Percentiles rank a stretch among this genome's conserved stretches.
phyloP scores from a whole-genome alignment of 768 basidiomycete species.

The Suillus plorans region DNA sequence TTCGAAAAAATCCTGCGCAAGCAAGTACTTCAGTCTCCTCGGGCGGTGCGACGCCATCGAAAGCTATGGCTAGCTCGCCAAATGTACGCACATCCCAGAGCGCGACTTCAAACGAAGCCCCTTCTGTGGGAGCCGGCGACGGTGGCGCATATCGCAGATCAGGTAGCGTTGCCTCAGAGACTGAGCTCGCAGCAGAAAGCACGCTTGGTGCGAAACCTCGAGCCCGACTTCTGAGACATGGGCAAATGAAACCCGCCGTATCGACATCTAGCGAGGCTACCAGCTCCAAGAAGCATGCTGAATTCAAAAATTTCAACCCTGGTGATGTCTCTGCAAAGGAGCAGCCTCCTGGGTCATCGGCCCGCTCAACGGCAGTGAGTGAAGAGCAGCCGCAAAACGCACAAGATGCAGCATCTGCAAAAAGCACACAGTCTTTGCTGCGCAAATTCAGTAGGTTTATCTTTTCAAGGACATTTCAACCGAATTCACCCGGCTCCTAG shows the following conservation, averaged over 20 bases:
- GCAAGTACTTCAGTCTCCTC: too few relatives aligned
- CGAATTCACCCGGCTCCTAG: not conserved
- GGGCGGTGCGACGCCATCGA: too few relatives aligned
- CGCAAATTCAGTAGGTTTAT: not conserved
- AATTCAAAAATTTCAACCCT: conserved; percentile 3
- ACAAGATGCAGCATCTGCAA: not conserved
- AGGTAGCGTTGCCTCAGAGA: not conserved
- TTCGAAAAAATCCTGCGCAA: not conserved
- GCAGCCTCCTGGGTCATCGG: not conserved
- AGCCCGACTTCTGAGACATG: not conserved
- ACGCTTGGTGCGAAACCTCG: not conserved
- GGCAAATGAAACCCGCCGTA: not conserved
- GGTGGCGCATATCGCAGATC: not conserved
- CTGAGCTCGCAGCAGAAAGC: not conserved
- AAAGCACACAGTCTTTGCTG: not conserved
- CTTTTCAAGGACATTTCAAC: not conserved
- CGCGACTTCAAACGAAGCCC: too few relatives aligned
- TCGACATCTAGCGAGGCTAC: not conserved
- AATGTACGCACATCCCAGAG: not conserved
- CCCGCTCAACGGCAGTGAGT: not conserved
- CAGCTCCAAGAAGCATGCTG: not conserved
- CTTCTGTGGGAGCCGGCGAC: not conserved
- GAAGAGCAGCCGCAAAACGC: not conserved
- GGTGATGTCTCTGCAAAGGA: not conserved
- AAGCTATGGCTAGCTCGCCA: not conserved